These are phyloP conservation scores for Chlamydomonas incerta DNA, from an alignment of 139 green algal species.

Conservation along the genomic window DNA sequence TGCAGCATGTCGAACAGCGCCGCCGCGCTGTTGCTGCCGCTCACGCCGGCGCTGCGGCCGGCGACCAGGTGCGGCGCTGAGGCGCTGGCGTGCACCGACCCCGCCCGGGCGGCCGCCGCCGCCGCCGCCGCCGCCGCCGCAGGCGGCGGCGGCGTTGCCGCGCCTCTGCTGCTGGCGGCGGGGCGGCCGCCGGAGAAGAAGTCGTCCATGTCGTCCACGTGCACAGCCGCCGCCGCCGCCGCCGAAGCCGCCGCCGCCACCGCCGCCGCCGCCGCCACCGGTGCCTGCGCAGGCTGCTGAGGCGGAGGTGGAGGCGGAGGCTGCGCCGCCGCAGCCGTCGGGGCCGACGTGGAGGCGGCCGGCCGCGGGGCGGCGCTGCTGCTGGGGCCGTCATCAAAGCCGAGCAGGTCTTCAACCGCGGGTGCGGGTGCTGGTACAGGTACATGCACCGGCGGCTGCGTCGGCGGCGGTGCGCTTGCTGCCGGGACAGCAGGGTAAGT, in stretches of 20 bases:
- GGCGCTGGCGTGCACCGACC: constrained; percentile 19
- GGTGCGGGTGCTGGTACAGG: not conserved
- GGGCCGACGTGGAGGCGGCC: not conserved
- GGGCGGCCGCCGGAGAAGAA: constrained; percentile 57
- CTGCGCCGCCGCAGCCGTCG: not conserved
- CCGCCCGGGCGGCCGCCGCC: not conserved
- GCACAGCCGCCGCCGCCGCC: not conserved
- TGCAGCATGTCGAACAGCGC: constrained; percentile 26
- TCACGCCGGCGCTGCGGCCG: not conserved
- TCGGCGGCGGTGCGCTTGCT: not conserved
- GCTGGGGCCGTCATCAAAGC: constrained; percentile 21
- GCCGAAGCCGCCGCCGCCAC: not conserved
- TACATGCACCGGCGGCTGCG: not conserved
- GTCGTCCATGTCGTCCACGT: constrained; percentile 58
- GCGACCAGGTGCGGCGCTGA: constrained; percentile 5
- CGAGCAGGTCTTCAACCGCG: constrained; percentile 47
- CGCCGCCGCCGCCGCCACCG: not conserved
- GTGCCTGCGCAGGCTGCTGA: too few species aligned
- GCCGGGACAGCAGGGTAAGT: not conserved
- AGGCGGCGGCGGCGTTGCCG: not conserved
- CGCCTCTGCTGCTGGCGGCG: not conserved
- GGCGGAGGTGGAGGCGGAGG: not conserved
- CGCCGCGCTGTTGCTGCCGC: not conserved
- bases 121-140: too few species aligned
- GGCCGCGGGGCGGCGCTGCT: too few species aligned